Base-by-base conservation (phyloP, 2,329 filamentous ascomycete species). In the Dendrostoma leiphaemia region DNA sequence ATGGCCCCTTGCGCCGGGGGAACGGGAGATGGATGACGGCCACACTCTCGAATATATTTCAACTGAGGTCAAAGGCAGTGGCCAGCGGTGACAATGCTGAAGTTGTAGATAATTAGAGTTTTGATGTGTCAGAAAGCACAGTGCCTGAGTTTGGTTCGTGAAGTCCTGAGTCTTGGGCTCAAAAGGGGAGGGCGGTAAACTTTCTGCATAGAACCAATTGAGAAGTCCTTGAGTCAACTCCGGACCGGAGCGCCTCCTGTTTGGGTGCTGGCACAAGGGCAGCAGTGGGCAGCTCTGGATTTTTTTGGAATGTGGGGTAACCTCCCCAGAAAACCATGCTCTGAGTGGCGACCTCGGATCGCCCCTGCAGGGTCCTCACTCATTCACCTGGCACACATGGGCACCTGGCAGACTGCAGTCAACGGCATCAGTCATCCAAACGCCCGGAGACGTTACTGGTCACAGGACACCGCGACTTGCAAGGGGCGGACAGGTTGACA, bases 251-350 rank as follows among this genome's bases (percentile, higher is more conserved):
- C 29, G 44, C 13, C 29, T 34, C 28, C 44, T 34, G 44, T 46
- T 46, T 46, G 44, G 44, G 28, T 32, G 41, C n/a, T n/a, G n/a
- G n/a, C n/a, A n/a, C n/a, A n/a, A n/a, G n/a, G n/a, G n/a, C n/a
- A n/a, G n/a, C n/a, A n/a, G n/a, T n/a, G n/a, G n/a, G n/a, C n/a
- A 40, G 19, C 26, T 49, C 34, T 41, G 23, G 41, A 26, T 45
- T 32, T 32, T 34, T 46, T 45, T 24, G 35, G 34, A 53, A 31
- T 53, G 51, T 53, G 51, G 51, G 51, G 43, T 53, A 51, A n/a
- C 34, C 34, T 15, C 34, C 34, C 34, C 34, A 32, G 19, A 32
- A 46, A 46, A 21, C n/a, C 12, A 8, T 34, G 44, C 28, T 19
- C n/a, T 29, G n/a, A 13, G 17, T 46, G 44, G 44, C 44, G 44